A percentile compares a stretch with the other conserved stretches of the same genome.
These are phyloP conservation scores for Taphrina deformans DNA, from an alignment of 1,139 yeast species.

Conservation along the genomic window DNA sequence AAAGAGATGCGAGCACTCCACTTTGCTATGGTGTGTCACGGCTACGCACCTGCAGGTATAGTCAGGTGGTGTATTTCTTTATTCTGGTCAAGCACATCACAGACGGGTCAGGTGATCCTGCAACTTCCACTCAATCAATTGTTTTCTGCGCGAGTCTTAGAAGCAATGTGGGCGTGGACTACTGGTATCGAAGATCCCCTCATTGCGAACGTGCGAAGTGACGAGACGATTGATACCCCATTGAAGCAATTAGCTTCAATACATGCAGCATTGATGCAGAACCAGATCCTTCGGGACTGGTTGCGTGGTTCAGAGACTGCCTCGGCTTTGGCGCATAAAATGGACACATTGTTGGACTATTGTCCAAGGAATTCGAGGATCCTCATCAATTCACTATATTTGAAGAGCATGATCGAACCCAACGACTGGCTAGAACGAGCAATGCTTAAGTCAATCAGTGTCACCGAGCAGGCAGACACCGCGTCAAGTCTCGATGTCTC, in stretches of 20 bases:
- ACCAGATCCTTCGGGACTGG: conserved; percentile 11
- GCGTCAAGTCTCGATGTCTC: conserved; percentile 6
- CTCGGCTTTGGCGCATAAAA: background rate
- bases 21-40: conserved; percentile 24
- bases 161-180: conserved; percentile 23
- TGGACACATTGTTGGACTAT: background rate
- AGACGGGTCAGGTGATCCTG: background rate
- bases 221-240: conserved; percentile 15
- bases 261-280: conserved; percentile 13
- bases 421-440: conserved; percentile 23
- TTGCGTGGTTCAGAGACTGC: conserved; percentile 8
- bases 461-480: background rate
- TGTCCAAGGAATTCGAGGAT: conserved; percentile 6
- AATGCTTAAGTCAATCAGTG: conserved; percentile 8
- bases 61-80: conserved; percentile 6
- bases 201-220: conserved; percentile 15
- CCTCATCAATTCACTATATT: conserved; percentile 4
- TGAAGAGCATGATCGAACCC: conserved; percentile 16
- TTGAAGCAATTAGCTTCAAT: conserved; percentile 6
- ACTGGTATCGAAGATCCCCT: conserved; percentile 16
- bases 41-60: conserved; percentile 1
- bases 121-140: conserved; percentile 12
- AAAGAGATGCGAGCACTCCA: conserved; percentile 20
- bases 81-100: background rate
- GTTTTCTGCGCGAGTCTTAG: background rate